phyloP scores from a whole-genome alignment of 1,139 yeast species.

The Geotrichum australiense region DNA sequence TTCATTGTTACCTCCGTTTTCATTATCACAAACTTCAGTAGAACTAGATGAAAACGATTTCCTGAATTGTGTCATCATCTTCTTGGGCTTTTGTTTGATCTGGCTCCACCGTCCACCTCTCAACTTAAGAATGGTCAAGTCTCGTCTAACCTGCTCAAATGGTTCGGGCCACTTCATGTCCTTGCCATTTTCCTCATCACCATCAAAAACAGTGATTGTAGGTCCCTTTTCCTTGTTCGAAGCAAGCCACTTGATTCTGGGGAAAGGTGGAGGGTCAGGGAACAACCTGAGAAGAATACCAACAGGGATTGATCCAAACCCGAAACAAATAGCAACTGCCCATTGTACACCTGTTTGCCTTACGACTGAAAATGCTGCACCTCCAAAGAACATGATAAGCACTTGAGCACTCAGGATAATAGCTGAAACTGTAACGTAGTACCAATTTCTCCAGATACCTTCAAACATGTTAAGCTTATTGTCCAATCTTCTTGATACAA shows the following conservation, averaged over 20 bases:
- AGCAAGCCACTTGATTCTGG: constrained; percentile 1
- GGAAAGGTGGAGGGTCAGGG: constrained; percentile 47
- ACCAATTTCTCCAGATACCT: constrained; percentile 74
- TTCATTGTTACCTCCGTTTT: constrained; percentile 12
- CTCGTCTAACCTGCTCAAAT: constrained; percentile 37
- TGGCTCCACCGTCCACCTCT: constrained; percentile 38
- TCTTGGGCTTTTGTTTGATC: constrained; percentile 31
- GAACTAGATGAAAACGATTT: constrained; percentile 25
- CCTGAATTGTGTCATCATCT: constrained; percentile 26
- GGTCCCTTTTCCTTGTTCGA: background rate
- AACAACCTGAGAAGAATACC: constrained; percentile 69
- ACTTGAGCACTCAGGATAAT: constrained; percentile 81
- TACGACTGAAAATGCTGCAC: constrained; percentile 82
- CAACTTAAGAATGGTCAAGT: constrained; percentile 34
- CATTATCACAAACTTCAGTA: background rate
- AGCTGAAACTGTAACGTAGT: constrained; percentile 62
- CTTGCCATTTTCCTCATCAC: constrained; percentile 19
- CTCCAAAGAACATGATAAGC: constrained; percentile 93
- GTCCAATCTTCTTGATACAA: constrained; percentile 86
- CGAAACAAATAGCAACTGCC: constrained; percentile 84
- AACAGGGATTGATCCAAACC: constrained; percentile 72
- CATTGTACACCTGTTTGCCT: constrained; percentile 80
- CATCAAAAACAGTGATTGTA: constrained; percentile 7
- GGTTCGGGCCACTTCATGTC: constrained; percentile 37
- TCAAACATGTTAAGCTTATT: constrained; percentile 83